Base-by-base conservation (phyloP, 352 stramenopile genomes). In the Phytophthora palmivora region DNA sequence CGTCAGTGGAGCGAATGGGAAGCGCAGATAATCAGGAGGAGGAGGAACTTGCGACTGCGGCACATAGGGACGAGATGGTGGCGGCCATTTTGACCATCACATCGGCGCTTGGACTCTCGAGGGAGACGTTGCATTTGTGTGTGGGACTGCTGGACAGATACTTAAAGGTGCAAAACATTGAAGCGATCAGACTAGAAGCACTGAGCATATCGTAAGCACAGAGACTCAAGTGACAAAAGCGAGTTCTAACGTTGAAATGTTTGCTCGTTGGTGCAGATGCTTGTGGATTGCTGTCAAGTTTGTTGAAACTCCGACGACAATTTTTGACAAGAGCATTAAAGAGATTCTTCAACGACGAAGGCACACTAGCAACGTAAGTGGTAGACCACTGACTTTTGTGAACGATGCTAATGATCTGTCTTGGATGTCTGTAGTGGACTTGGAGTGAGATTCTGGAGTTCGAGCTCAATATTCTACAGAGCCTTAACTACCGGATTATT, bases 281-380 rank as follows among this genome's bases (percentile, higher is more conserved):
- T 67, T 91, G 9, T 89, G 82, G 82, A 82, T 91, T 30, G 78
- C 82, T 7, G 76, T 88, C 65, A 89, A 91, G 66, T 89, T 91
- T 30, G 70, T 85, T 6, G 78, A 91, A 56, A 88, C 79, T 0
- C 74, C 79, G 0, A 66, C 63, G 38, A 91, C 76, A 19, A 89
- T 89, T 56, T 68, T 51, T 3, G 58, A 74, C 24, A 87, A 88
- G 47, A 62, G 46, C 18, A 86, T 91, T 55, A 89, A 89, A 56
- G 64, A 73, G 24, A 89, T 87, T 58, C 52, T 89, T 4, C 77
- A 91, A 61, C 68, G 76, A 21, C 65, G 82, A 26, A 70, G 77
- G 14, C 73, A 82, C 24, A 84, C 82, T 2, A 78, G 82, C 58
- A 89, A 91, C 52, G 81, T 90, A 74, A 28, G 76, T 73, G 4